Evolutionary conservation across 257 asterid species (phyloP).

Genomic region (Ilex asprella): DNA sequence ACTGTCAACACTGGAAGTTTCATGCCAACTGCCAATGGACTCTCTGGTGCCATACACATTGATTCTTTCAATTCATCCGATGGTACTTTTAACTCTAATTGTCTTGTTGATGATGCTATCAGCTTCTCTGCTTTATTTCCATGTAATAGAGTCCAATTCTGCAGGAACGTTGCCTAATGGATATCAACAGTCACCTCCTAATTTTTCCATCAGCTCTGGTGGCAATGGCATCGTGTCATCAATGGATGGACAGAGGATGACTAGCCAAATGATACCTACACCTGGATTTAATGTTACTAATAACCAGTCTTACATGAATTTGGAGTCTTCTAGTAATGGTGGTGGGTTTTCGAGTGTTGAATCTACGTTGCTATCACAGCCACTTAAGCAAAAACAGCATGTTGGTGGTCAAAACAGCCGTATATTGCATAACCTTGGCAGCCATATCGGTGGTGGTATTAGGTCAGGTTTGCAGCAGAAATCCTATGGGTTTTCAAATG

Average conservation of each 20-base stretch:
- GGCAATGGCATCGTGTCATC: constrained; percentile 57
- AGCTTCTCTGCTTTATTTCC: constrained; percentile 17
- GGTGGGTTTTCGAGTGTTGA: constrained; percentile 56
- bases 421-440: constrained; percentile 69
- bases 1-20: constrained; percentile 52
- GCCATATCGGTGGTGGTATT: constrained; percentile 76
- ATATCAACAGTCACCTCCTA: constrained; percentile 59
- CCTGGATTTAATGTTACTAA: constrained; percentile 66
- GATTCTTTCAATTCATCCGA: constrained; percentile 47
- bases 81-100: constrained; percentile 25
- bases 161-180: constrained; percentile 66
- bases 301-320: constrained; percentile 42
- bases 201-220: constrained; percentile 48
- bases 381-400: constrained; percentile 68
- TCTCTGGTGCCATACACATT: constrained; percentile 41
- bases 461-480: constrained; percentile 73
- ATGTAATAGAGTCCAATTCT: constrained; percentile 21
- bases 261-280: constrained; percentile 94
- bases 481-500: constrained; percentile 62
- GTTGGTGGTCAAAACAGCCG: constrained; percentile 72
- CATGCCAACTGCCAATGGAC: constrained; percentile 46
- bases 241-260: constrained; percentile 57
- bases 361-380: constrained; percentile 51
- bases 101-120: constrained; percentile 11
- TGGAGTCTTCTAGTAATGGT: constrained; percentile 47